A percentile compares a stretch with the other conserved stretches of the same genome.
Conservation (phyloP, 73 alveolate species). For the Loxodes magnus region DNA sequence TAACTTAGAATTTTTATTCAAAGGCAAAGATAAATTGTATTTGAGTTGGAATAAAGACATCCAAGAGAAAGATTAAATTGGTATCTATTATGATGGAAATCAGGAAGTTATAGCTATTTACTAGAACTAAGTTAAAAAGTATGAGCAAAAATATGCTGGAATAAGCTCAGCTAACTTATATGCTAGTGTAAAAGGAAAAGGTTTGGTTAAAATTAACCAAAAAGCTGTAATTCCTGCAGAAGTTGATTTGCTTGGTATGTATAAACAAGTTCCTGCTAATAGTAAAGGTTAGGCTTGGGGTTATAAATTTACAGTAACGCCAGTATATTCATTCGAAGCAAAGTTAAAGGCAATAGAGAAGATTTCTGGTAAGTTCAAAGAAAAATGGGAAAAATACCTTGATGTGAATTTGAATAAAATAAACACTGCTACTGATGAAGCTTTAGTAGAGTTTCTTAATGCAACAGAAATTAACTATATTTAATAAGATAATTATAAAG, state of each 20-base stretch:
- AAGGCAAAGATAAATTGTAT: constrained; percentile 8
- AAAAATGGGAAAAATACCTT: constrained; percentile 47
- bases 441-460: constrained; percentile 22
- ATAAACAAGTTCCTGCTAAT: neutral
- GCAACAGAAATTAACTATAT: constrained; percentile 6
- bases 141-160: neutral
- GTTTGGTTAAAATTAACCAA: constrained; percentile 1
- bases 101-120: neutral
- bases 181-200: neutral
- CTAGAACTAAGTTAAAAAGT: constrained; percentile 4
- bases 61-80: constrained; percentile 5
- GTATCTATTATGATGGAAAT: neutral
- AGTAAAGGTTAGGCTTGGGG: constrained; percentile 27
- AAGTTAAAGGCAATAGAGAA: constrained; percentile 17
- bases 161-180: constrained; percentile 1
- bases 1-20: constrained; percentile 1
- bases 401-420: constrained; percentile 49
- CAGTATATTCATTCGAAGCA: constrained; percentile 43
- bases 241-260: constrained; percentile 6
- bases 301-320: constrained; percentile 34
- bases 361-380: constrained; percentile 23
- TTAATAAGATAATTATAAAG: no score
- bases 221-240: constrained; percentile 8
- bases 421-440: constrained; percentile 40
- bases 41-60: neutral